Base-by-base conservation (phyloP, 2,329 filamentous ascomycete species). In the Epichloe coenophiala region DNA sequence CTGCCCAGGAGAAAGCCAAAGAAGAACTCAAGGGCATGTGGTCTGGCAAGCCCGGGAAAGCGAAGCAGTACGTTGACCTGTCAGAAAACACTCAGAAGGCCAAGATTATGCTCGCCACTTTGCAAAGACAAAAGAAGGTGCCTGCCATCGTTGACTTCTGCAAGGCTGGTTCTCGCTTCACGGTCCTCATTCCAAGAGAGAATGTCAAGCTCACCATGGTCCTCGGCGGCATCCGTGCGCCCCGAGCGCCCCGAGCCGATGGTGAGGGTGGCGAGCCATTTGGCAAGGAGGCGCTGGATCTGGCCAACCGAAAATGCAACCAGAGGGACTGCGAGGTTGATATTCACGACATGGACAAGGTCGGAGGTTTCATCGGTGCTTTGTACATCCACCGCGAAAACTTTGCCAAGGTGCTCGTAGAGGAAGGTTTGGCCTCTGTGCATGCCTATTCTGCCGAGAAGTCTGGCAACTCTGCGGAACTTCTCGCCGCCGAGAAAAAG, bases 251-350 rank as follows among this genome's bases (percentile, higher is more conserved):
- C 12, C 81, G 90, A 51, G 68, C 74, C 5, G 84, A 85, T 52
- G 77, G 85, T 4, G 81, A 80, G 55, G 93, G 86, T 58, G 86
- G 86, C 35, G 93, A 98, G 71, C 90, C 93, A 1, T 97, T 95
- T 59, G 93, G 93, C 23, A 86, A 94, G 66, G 93, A 98, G 71
- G 91, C 91, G 3, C 79, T 95, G 55, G 91, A 98, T 47, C 83
- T 97, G 58, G 90, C 91, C 46, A 89, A 88, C 68, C 84, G 81
- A 61, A 81, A 90, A 52, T 89, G 86, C 70, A 86, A 89, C 73
- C 93, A 98, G 72, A 84, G 93, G 50, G 93, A 98, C 67, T 90
- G 93, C 46, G 91, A 97, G 68, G 87, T 98, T 52, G 90, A 98
- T 60, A 85, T 98, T 19, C 83, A 95, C 65, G 89, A 90, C 60